A percentile compares a stretch with the other conserved stretches of the same genome.
These are phyloP conservation scores for Jackrogersella minutella DNA, from an alignment of 495 filamentous ascomycete genomes.

Conservation along the genomic window DNA sequence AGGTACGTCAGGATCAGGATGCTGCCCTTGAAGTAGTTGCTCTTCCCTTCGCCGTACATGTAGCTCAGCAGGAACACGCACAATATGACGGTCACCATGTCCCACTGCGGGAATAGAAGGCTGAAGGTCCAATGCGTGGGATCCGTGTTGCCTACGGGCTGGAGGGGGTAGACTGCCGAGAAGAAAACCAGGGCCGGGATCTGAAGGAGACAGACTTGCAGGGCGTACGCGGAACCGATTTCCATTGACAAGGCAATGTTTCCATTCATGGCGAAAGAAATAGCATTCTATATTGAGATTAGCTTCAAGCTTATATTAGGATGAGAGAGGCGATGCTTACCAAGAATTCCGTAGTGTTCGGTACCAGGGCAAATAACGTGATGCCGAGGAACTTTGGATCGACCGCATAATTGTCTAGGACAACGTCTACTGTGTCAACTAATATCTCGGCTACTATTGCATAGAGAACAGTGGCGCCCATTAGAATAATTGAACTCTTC, in stretches of 20 bases:
- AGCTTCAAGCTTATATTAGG: slow-evolving; percentile 35
- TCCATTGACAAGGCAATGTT: slow-evolving; percentile 99
- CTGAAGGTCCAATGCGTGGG: slow-evolving; percentile 83
- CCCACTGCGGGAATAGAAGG: slow-evolving; percentile 98
- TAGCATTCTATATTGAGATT: slow-evolving; percentile 78
- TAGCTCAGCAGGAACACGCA: slow-evolving; percentile 97
- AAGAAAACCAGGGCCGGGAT: slow-evolving; percentile 93
- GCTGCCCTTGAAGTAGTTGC: slow-evolving; percentile 91
- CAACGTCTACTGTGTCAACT: slow-evolving; percentile 94
- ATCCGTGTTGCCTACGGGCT: slow-evolving; percentile 52
- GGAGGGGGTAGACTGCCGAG: slow-evolving; percentile 66
- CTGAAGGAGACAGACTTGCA: slow-evolving; percentile 97
- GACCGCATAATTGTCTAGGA: slow-evolving; percentile 86
- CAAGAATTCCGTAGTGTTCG: slow-evolving; percentile 98
- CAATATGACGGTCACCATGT: slow-evolving; percentile 96
- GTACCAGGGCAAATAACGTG: slow-evolving; percentile 94
- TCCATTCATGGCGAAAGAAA: slow-evolving; percentile 99
- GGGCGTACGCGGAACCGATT: slow-evolving; percentile 95
- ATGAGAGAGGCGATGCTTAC: slow-evolving; percentile 59
- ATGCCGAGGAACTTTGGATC: slow-evolving; percentile 99
- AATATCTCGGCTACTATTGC: slow-evolving; percentile 96
- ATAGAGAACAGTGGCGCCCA: slow-evolving; percentile 91
- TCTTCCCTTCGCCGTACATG: slow-evolving; percentile 98
- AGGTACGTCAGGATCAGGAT: slow-evolving; percentile 93
- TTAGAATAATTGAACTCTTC: slow-evolving; percentile 88